Base-by-base conservation (phyloP, 192 early-diverging fungal genomes). In the Linnemannia zychae region DNA sequence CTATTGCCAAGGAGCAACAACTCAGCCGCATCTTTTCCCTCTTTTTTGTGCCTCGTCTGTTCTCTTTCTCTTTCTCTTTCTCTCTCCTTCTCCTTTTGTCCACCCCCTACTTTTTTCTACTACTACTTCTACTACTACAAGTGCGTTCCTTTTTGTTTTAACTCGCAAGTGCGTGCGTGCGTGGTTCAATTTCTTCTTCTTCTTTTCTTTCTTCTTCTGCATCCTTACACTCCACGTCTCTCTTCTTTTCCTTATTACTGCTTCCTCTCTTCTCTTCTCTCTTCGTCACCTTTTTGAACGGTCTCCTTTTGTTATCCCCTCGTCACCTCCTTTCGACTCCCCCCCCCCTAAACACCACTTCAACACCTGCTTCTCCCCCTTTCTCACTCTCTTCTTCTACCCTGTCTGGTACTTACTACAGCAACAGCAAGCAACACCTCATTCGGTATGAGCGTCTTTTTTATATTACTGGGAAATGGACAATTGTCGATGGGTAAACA, bases 21-120 rank as follows among this genome's bases (percentile, higher is more conserved):
- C 57, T 63, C 57, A 31, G 57, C 57, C 57, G 57, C 57, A 63
- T 63, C 57, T 57, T 7, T 57, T 57, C n/a, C 9, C 53, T n/a
- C 24, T 7, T 24, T 24, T 28, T 6, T n/a, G 7, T 60, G 50
- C 40, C 40, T 44, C 40, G 40, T 9, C 40, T 52, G 50, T 0
- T 63, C 11, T 31, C 15, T 31, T 63, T 31, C 31, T 11, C 28
- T 63, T 12, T 15, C 15, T 12, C 13, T 31, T 11, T 3, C 24
- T 24, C 9, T 63, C 57, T 63, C 28, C 24, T 12, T 63, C 13
- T 31, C n/a, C 12, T 57, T 3, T 63, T 33, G 28, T 63, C 3
- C 28, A 33, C 28, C 11, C 57, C 57, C 57, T 31, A 31, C 12
- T 31, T 63, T 63, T 63, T 28, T 24, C n/a, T n/a, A n/a, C n/a